Evolutionary conservation across 352 stramenopile genomes (phyloP).

Genomic region (Pythium dissimile): DNA sequence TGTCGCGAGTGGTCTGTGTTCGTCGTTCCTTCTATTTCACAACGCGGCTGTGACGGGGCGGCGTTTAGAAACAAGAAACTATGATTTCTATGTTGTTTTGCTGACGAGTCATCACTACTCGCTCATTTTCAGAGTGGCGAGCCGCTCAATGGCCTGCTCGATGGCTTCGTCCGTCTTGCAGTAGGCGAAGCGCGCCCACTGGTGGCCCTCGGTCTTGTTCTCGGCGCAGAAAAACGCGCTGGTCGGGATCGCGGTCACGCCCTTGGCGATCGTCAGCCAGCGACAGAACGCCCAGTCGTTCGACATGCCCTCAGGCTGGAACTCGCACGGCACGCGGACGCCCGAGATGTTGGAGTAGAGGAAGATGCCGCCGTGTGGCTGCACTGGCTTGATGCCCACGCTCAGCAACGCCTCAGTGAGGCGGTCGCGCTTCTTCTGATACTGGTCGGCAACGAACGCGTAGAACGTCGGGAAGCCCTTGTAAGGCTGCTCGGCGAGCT

Average conservation of each 20-base stretch:
- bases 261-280: constrained; percentile 89
- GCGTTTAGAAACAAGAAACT: no score
- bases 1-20: no score
- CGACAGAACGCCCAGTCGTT: constrained; percentile 91
- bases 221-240: constrained; percentile 88
- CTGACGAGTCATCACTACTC: neutral
- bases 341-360: constrained; percentile 78
- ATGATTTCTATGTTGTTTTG: no score
- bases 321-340: constrained; percentile 53
- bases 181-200: constrained; percentile 92
- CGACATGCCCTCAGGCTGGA: constrained; percentile 45
- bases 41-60: no score
- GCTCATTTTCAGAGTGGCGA: constrained; percentile 16
- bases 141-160: constrained; percentile 74
- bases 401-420: constrained; percentile 44
- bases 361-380: constrained; percentile 69
- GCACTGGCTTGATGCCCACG: constrained; percentile 63
- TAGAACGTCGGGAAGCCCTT: constrained; percentile 77
- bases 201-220: constrained; percentile 70
- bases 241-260: constrained; percentile 91
- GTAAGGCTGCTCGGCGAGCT: constrained; percentile 62
- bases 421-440: constrained; percentile 70
- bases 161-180: constrained; percentile 96
- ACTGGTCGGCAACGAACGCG: constrained; percentile 67
- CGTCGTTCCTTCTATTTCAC: no score